Evolutionary conservation across 148 eudicot species (phyloP).

Genomic region (Camellia sinensis): DNA sequence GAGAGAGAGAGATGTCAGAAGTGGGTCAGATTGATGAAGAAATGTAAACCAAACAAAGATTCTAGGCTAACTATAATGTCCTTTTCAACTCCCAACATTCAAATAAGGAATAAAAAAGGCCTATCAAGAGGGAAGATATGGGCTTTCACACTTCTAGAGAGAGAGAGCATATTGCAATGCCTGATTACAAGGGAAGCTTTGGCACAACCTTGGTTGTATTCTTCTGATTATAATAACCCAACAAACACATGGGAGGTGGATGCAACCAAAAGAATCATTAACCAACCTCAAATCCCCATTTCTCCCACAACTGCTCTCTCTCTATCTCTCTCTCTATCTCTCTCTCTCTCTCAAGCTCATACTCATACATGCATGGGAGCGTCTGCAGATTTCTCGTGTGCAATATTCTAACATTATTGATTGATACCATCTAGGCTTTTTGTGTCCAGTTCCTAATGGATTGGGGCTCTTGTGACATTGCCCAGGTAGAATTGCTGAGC

Average conservation of each 20-base stretch:
- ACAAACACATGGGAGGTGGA: slow-evolving; percentile 33
- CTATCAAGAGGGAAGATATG: not conserved
- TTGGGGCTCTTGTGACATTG: too few species aligned
- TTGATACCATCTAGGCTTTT: too few species aligned
- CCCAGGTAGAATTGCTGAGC: too few species aligned
- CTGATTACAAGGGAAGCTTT: slow-evolving; percentile 19
- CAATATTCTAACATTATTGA: too few species aligned
- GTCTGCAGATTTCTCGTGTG: too few species aligned
- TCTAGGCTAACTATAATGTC: slow-evolving; percentile 11
- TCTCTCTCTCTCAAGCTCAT: not conserved
- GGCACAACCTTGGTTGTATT: slow-evolving; percentile 18
- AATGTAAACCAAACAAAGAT: slow-evolving; percentile 24
- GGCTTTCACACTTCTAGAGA: not conserved
- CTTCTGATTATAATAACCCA: slow-evolving; percentile 25
- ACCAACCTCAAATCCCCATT: slow-evolving; percentile 19
- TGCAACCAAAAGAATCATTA: slow-evolving; percentile 19
- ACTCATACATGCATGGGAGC: not conserved
- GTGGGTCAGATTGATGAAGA: slow-evolving; percentile 8
- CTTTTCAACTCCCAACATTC: slow-evolving; percentile 5
- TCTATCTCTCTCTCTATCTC: not conserved
- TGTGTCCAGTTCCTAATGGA: too few species aligned
- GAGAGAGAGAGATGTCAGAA: not conserved
- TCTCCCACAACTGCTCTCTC: not conserved
- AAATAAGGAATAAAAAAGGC: not conserved
- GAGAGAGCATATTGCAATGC: slow-evolving; percentile 18